Evolutionary conservation across 768 basidiomycete genomes (phyloP).

Genomic region (Rhodotorula taiwanensis): DNA sequence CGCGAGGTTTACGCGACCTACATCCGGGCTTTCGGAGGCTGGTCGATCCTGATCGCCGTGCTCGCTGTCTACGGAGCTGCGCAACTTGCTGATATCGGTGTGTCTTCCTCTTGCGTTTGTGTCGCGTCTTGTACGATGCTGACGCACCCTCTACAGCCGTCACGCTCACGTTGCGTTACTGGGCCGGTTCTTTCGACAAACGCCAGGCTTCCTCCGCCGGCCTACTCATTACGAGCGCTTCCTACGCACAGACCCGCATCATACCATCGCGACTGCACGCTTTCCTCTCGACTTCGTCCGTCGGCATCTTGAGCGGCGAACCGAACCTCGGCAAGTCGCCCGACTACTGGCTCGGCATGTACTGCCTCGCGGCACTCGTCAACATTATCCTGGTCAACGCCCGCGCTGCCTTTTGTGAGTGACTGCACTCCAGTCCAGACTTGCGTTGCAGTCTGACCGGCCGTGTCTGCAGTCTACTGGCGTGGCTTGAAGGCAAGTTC

Average conservation of each 20-base stretch:
- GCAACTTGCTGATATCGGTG: slow-evolving; percentile 23
- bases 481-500: slow-evolving; percentile 29
- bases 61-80: slow-evolving; percentile 5
- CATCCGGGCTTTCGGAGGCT: slow-evolving; percentile 28
- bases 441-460: background rate
- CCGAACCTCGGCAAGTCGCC: background rate
- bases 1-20: slow-evolving; percentile 28
- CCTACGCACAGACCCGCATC: too few species aligned
- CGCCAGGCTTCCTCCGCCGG: too few species aligned
- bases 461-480: slow-evolving; percentile 13
- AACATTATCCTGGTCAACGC: slow-evolving; percentile 36
- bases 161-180: slow-evolving; percentile 31
- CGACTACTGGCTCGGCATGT: slow-evolving; percentile 40
- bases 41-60: slow-evolving; percentile 1
- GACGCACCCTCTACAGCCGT: slow-evolving; percentile 3
- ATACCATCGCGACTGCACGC: too few species aligned
- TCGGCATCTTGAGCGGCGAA: background rate
- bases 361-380: slow-evolving; percentile 40
- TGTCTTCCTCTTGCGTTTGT: background rate
- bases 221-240: too few species aligned
- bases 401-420: slow-evolving; percentile 26
- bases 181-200: slow-evolving; percentile 34
- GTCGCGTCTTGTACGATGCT: background rate
- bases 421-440: background rate
- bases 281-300: too few species aligned